phyloP scores from a whole-genome alignment of 78 protist genomes.

The Polysphondylium violaceum region DNA sequence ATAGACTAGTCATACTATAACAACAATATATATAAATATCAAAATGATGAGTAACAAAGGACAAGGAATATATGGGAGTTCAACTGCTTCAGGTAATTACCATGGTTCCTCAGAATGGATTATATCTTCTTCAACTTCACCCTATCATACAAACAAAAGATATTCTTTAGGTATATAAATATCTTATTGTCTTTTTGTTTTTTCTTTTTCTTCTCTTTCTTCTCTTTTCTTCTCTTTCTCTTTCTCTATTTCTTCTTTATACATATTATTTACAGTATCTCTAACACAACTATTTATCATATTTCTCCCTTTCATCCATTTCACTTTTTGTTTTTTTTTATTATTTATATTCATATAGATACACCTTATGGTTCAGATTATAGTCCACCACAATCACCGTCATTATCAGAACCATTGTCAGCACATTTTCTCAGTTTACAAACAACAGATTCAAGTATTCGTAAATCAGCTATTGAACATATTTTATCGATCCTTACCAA shows the following conservation, averaged over 20 bases:
- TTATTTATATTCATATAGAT: background rate
- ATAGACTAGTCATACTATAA: background rate
- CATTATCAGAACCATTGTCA: constrained; percentile 24
- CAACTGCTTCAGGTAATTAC: constrained; percentile 20
- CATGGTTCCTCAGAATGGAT: constrained; percentile 54
- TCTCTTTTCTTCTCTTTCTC: background rate
- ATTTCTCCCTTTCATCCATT: no score
- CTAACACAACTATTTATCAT: no score
- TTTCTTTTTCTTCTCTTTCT: background rate
- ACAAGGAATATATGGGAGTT: background rate
- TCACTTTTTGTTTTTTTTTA: no score
- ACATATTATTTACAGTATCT: background rate
- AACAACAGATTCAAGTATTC: constrained; percentile 43
- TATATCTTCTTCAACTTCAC: constrained; percentile 47
- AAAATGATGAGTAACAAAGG: constrained; percentile 27
- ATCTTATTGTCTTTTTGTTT: background rate
- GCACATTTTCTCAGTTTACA: constrained; percentile 44
- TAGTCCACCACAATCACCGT: constrained; percentile 66
- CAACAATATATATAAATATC: constrained; percentile 13
- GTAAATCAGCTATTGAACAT: constrained; percentile 40
- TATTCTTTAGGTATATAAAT: constrained; percentile 41
- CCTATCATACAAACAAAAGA: constrained; percentile 49
- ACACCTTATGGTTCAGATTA: constrained; percentile 32
- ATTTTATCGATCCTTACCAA: constrained; percentile 24
- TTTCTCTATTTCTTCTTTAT: background rate